Evolutionary conservation across 2,329 filamentous ascomycete species (phyloP), one percentile per base, ranked within the genome.

Genomic region (Chrysosphaeria jannelii): DNA sequence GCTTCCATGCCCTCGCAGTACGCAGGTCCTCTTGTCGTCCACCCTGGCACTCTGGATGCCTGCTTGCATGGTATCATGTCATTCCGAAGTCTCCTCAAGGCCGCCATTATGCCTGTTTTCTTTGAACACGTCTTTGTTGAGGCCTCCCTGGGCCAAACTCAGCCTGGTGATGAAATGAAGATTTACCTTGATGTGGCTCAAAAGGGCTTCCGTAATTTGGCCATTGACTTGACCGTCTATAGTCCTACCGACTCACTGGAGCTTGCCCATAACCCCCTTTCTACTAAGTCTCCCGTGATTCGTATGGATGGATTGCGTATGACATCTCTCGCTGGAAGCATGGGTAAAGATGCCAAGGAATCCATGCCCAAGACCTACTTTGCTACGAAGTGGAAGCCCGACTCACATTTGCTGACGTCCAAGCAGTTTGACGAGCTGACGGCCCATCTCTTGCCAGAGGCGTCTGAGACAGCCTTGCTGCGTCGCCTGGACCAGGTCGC

Each of bases 11-110:
- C 32, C 5, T 22, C 21, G 6, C 28, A 30, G 20, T 22, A 27
- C 22, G 27, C 30, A 20, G 30, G 30, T 13, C 29, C 29, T 3
- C 14, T 29, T 4, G 26, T 32, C 4, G 30, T 47, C 0, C 44
- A 46, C 21, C 44, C 45, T 0, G 38, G 31, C 1, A 29, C 35
- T 3, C 30, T 48, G 0, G 45, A 47, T 20, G 33, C 33, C 1
- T 37, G 39, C 2, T 37, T 48, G 26, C 46, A 48, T 27, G 28
- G 37, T 5, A 27, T 38, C 7, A 33, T 46, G 5, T 28, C 31
- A 8, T 31, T 33, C 23, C 29, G 26, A 8, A 25, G 29, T 19
- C 22, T 31, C 24, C 17, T 32, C 4, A 21, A 27, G 10, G 30
- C 29, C 4, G 30, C 30, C 23, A 29, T 32, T 21, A 32, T 32